A percentile compares a stretch with the other conserved stretches of the same genome.
Evolutionary conservation across 2,329 filamentous ascomycete genomes (phyloP).

Genomic region (Fusarium napiforme): DNA sequence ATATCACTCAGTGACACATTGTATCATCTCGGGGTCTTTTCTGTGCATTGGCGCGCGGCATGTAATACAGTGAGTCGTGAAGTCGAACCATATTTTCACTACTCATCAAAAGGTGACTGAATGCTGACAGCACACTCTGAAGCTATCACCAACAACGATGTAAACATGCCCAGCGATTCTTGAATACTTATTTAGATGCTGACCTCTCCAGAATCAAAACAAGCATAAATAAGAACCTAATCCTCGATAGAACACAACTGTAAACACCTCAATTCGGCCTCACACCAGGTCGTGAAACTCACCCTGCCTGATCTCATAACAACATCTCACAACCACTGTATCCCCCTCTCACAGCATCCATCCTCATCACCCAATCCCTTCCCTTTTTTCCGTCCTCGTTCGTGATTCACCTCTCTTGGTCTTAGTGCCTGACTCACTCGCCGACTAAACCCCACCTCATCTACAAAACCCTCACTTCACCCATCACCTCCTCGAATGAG

Average conservation of each 20-base stretch:
- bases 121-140: neutral
- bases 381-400: neutral
- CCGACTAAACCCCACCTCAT: conserved; percentile 22
- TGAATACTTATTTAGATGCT: no score
- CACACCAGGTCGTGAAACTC: conserved; percentile 3
- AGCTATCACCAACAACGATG: neutral
- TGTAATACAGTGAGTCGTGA: neutral
- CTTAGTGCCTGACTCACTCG: conserved; percentile 31
- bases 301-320: conserved; percentile 22
- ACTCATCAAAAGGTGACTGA: neutral
- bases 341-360: conserved; percentile 20
- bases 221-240: no score
- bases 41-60: neutral
- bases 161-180: neutral
- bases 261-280: neutral
- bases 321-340: conserved; percentile 10
- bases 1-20: neutral
- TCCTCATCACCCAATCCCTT: neutral
- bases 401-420: neutral
- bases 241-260: neutral
- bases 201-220: no score
- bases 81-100: neutral
- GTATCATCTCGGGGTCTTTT: neutral
- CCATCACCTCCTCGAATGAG: neutral
- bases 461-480: conserved; percentile 25